phyloP scores from a whole-genome alignment of 345 rosid genomes.

The Erysimum cheiranthoides region DNA sequence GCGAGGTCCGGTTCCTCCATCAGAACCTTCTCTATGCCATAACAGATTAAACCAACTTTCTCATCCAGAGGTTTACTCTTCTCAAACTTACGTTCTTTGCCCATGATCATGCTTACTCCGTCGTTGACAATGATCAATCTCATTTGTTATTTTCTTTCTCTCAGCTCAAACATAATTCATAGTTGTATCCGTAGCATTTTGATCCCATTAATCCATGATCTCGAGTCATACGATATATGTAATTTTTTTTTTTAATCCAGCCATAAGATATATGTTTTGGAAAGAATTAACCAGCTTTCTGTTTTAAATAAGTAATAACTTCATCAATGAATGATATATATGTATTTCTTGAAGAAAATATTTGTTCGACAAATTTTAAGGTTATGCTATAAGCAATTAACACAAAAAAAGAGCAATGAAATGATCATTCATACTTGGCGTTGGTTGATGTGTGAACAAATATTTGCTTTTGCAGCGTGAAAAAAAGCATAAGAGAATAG shows the following conservation, averaged over 20 bases:
- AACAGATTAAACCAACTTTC: conserved; percentile 44
- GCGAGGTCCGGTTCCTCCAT: conserved; percentile 69
- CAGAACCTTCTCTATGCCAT: conserved; percentile 68
- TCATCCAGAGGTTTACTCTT: conserved; percentile 29
- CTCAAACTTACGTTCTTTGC: conserved; percentile 44
- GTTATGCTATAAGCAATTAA: too few relatives aligned
- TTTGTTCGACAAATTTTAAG: too few relatives aligned
- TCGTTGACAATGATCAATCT: not conserved
- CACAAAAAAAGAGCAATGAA: too few relatives aligned
- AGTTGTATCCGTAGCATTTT: conserved; percentile 13
- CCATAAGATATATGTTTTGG: not conserved
- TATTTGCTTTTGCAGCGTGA: not conserved
- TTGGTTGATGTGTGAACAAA: too few relatives aligned
- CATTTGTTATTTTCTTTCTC: not conserved
- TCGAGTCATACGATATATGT: not conserved
- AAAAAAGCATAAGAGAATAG: not conserved
- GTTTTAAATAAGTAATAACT: too few relatives aligned
- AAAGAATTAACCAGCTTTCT: too few relatives aligned
- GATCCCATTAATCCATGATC: not conserved
- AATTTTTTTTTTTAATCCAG: not conserved
- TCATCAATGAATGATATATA: too few relatives aligned
- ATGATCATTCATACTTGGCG: too few relatives aligned
- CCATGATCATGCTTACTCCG: conserved; percentile 43
- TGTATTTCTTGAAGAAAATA: too few relatives aligned
- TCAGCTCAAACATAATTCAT: conserved; percentile 2